Evolutionary conservation across 2,329 filamentous ascomycete species (phyloP).

Genomic region (Emergomyces orientalis): DNA sequence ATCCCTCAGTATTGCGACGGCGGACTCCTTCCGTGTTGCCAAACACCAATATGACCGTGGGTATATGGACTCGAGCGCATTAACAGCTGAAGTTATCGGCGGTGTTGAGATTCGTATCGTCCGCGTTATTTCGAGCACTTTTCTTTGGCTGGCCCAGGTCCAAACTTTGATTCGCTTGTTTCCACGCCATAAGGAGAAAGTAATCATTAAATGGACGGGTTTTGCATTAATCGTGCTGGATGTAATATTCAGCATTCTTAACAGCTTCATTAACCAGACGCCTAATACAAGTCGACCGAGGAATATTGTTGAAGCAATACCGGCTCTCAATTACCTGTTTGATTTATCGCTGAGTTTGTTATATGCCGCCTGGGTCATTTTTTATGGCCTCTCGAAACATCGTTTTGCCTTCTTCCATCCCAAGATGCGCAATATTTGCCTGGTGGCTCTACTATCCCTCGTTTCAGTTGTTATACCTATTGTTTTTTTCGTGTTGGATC

Average conservation of each 20-base stretch:
- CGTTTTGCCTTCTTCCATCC: slow-evolving; percentile 84
- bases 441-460: slow-evolving; percentile 70
- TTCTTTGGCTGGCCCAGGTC: slow-evolving; percentile 93
- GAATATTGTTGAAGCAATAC: slow-evolving; percentile 79
- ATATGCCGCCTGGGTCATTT: slow-evolving; percentile 89
- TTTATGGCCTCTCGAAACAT: slow-evolving; percentile 86
- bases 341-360: slow-evolving; percentile 76
- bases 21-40: slow-evolving; percentile 79
- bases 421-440: slow-evolving; percentile 77
- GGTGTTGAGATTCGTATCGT: slow-evolving; percentile 82
- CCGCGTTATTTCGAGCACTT: slow-evolving; percentile 87
- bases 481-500: slow-evolving; percentile 87
- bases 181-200: slow-evolving; percentile 90
- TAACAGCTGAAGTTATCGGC: slow-evolving; percentile 72
- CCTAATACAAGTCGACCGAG: slow-evolving; percentile 47
- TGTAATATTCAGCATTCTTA: slow-evolving; percentile 80
- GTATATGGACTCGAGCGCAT: slow-evolving; percentile 64
- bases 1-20: slow-evolving; percentile 86
- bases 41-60: slow-evolving; percentile 70
- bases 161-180: slow-evolving; percentile 94
- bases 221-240: slow-evolving; percentile 89
- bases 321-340: slow-evolving; percentile 83
- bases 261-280: slow-evolving; percentile 62
- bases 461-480: slow-evolving; percentile 78
- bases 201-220: slow-evolving; percentile 97